Conservation (phyloP, 441 rosid species). For the Gossypium trilobum region DNA sequence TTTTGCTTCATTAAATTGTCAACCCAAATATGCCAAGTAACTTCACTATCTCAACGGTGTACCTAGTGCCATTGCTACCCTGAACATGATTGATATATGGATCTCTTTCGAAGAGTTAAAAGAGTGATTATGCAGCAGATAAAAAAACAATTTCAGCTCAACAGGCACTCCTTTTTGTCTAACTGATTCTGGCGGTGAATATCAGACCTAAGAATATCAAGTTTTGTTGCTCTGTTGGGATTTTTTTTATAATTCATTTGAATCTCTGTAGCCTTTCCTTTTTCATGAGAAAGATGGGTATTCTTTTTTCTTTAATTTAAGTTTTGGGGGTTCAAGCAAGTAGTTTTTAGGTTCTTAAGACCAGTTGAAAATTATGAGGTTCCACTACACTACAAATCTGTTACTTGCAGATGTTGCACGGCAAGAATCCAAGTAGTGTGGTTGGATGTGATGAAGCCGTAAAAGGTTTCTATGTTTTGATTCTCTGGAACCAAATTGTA, state of each 20-base stretch:
- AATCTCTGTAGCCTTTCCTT: not conserved
- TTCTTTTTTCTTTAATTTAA: not conserved
- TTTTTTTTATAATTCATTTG: not conserved
- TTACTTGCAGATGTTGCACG: not conserved
- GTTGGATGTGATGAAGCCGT: constrained; percentile 12
- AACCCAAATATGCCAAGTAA: too few species aligned
- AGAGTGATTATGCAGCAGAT: constrained; percentile 15
- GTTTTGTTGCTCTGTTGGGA: not conserved
- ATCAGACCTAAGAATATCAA: not conserved
- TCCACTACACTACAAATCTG: not conserved
- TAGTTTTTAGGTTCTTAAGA: not conserved
- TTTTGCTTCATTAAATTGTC: too few species aligned
- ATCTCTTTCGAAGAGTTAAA: constrained; percentile 18
- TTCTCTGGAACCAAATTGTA: not conserved
- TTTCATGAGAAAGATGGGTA: not conserved
- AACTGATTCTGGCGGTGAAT: constrained; percentile 11
- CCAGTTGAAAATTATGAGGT: not conserved
- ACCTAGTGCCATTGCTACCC: too few species aligned
- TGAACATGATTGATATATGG: not conserved
- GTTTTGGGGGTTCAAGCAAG: not conserved
- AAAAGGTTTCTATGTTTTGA: not conserved
- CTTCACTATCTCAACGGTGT: too few species aligned
- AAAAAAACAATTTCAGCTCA: constrained; percentile 20
- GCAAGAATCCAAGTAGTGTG: not conserved
- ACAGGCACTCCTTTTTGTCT: constrained; percentile 35